These are phyloP conservation scores for Lumnitzera littorea DNA, from an alignment of 345 rosid genomes.

Conservation along the genomic window DNA sequence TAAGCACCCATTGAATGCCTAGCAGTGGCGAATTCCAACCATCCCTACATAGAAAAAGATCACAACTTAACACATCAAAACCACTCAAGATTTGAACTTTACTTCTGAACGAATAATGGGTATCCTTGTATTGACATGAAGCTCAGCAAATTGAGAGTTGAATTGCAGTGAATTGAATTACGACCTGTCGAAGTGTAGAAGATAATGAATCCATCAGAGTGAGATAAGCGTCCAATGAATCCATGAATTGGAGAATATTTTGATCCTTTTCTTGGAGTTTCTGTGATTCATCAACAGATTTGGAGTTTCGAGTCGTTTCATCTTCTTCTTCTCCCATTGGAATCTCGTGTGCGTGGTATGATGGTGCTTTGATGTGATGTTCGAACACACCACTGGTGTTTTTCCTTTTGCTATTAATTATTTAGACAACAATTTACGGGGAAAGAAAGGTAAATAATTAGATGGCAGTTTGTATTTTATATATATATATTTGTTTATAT, in stretches of 20 bases:
- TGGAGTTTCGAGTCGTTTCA: conserved; percentile 2
- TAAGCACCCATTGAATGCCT: conserved; percentile 88
- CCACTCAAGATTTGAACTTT: neutral
- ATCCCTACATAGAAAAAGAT: conserved; percentile 41
- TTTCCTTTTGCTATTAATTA: too few relatives aligned
- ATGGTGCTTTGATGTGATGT: too few relatives aligned
- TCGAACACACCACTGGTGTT: too few relatives aligned
- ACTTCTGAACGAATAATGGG: neutral
- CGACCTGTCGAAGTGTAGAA: conserved; percentile 71
- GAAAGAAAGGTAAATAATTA: too few relatives aligned
- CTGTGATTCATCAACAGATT: conserved; percentile 15
- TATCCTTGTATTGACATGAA: conserved; percentile 1
- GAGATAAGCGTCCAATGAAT: conserved; percentile 66
- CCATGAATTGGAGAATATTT: conserved; percentile 52
- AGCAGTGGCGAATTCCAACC: conserved; percentile 88
- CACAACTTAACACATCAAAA: neutral
- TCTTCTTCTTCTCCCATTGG: conserved; percentile 19
- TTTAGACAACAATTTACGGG: too few relatives aligned
- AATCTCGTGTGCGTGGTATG: too few relatives aligned
- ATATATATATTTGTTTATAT: too few relatives aligned
- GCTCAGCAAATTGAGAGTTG: conserved; percentile 8
- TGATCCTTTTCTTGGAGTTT: conserved; percentile 19
- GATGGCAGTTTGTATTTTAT: too few relatives aligned
- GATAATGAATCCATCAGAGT: conserved; percentile 51
- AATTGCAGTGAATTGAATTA: neutral